These are phyloP conservation scores for Avena insularis DNA, from an alignment of 176 grass and related monocot genomes.

Conservation along the genomic window DNA sequence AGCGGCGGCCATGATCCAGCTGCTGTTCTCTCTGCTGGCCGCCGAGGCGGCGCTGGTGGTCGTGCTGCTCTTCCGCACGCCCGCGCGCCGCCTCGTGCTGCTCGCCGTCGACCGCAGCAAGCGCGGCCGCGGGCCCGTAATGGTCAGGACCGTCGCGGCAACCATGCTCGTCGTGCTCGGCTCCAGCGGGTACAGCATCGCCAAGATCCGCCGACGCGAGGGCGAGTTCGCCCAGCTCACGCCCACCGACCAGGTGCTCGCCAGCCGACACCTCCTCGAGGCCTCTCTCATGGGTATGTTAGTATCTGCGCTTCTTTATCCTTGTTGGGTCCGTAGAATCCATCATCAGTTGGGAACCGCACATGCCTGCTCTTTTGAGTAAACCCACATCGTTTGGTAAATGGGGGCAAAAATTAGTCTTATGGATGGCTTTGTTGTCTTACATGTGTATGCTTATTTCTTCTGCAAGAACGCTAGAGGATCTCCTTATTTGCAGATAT, in stretches of 20 bases:
- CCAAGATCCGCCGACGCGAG: constrained; percentile 56
- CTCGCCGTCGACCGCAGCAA: constrained; percentile 59
- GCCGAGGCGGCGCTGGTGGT: constrained; percentile 62
- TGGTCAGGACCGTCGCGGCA: constrained; percentile 63
- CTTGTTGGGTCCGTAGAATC: background rate
- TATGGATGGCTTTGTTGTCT: background rate
- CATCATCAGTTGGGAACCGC: background rate
- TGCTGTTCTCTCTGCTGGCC: constrained; percentile 60
- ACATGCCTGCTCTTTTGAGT: background rate
- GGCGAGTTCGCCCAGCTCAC: constrained; percentile 53
- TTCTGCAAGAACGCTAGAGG: background rate
- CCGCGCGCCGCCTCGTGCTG: constrained; percentile 49
- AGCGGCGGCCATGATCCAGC: constrained; percentile 59
- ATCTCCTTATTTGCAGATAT: background rate
- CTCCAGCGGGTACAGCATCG: constrained; percentile 61
- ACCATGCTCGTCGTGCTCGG: constrained; percentile 58
- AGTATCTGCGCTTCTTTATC: background rate
- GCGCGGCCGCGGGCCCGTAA: constrained; percentile 60
- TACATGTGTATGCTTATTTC: background rate
- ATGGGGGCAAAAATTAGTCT: background rate
- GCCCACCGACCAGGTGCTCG: constrained; percentile 72
- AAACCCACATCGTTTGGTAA: background rate
- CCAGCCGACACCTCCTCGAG: constrained; percentile 69
- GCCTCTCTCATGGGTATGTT: constrained; percentile 67
- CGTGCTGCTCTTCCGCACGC: constrained; percentile 66